Base-by-base conservation (phyloP, 78 protist species). In the Fonticula alba region DNA sequence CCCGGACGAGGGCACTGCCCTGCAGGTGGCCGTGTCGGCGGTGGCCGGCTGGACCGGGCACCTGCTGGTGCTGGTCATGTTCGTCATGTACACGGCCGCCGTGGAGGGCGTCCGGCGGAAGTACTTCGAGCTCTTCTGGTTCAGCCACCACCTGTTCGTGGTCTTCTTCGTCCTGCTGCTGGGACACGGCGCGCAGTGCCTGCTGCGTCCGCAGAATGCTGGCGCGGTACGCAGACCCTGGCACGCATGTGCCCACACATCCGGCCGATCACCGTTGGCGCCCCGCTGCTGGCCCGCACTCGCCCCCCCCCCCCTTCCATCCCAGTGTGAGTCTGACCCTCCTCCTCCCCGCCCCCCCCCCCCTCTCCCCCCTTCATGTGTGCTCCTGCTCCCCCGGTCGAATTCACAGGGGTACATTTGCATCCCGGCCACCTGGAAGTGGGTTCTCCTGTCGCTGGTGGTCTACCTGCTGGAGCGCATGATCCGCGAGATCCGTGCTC, bases 61-160 rank as follows among this genome's bases (percentile, higher is more conserved):
- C 33, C 26, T 82, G 0, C 49, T 83, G 4, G 0, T 37, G 4
- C 40, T 84, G 33, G 70, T 64, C n/a, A 84, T 88, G 84, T 51
- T 79, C 19, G 31, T 88, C 53, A 84, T 88, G 89, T 82, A 56
- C 49, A 46, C 79, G 46, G 35, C 83, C 10, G 78, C 94, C 11
- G 50, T 74, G 41, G 73, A 75, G 41, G 33, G 58, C 11, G 62
- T 76, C 47, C n/a, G 74, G n/a, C 69, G 84, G 31, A 56, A 71
- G 61, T 67, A 78, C 81, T 88, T 84, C 62, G 85, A 81, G 60
- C 47, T 69, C 32, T 88, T 88, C 49, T 88, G 94, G 94, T 88
- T 68, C 65, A 71, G 80, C 24, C 94, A 88, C 61, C 94, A 88
- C 52, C 69, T 85, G 40, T 88, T 88, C 62, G 41, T 85, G 19